Evolutionary conservation across 768 basidiomycete genomes (phyloP), one percentile per base, ranked within the genome.

Genomic region (Lactarius trivialis): DNA sequence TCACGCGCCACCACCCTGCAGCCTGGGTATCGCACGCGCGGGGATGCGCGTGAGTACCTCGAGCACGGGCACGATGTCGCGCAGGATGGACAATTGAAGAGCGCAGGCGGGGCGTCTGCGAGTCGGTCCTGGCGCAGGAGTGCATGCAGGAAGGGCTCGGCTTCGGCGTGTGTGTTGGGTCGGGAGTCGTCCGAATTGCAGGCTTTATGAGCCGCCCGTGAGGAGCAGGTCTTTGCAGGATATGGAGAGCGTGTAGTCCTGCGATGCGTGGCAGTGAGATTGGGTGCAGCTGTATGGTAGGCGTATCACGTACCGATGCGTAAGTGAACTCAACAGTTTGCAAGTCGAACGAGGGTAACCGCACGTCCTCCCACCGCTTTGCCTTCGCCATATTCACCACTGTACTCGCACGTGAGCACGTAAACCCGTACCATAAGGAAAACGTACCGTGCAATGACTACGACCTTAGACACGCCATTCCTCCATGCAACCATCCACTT

Each of bases 401-500:
- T n/a, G n/a, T n/a, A n/a, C n/a, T n/a, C n/a, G n/a, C n/a, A n/a
- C n/a, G n/a, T n/a, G n/a, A n/a, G n/a, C n/a, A n/a, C n/a, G n/a
- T n/a, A n/a, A n/a, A n/a, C n/a, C n/a, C n/a, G n/a, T n/a, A n/a
- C n/a, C n/a, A n/a, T n/a, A n/a, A n/a, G n/a, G 19, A 69, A n/a
- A n/a, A n/a, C 78, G 60, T 70, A 91, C 92, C 91, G 83, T 14
- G 93, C 93, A 60, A 96, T 93, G 30, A 94, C 90, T 14, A 94
- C 91, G 82, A 94, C 93, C 74, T 93, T 95, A 21, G 91, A 91
- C 32, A 96, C 89, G 50, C 92, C 93, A 96, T 73, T 94, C 93
- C 70, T 93, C 90, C 21, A 97, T 91, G 69, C 93, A 95, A 9
- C 85, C 86, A 67, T 92, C 84, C 65, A 95, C 88, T 69, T 93